phyloP scores from a whole-genome alignment of 352 stramenopile genomes.

The Globisporangium megalacanthum region DNA sequence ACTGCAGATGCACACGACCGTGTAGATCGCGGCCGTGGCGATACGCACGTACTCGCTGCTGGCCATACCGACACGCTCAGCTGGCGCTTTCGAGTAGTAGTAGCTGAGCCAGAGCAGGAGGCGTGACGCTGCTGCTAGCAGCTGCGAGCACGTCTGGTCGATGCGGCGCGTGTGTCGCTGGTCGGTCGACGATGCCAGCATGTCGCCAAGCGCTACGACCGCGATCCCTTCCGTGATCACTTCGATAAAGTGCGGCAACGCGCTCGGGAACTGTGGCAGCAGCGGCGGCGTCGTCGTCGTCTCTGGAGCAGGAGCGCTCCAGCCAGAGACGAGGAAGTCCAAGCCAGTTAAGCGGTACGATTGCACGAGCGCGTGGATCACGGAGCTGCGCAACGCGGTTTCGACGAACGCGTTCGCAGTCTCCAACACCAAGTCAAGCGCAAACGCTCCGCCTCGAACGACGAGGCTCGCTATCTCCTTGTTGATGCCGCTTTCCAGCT shows the following conservation, averaged over 20 bases:
- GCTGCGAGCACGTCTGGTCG: conserved; percentile 59
- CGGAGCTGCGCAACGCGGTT: conserved; percentile 25
- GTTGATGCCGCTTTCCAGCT: conserved; percentile 50
- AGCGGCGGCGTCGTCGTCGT: not conserved
- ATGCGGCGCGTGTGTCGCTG: conserved; percentile 48
- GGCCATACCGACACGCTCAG: conserved; percentile 23
- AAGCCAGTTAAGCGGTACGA: conserved; percentile 39
- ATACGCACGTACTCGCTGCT: conserved; percentile 57
- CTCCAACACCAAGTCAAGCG: conserved; percentile 30
- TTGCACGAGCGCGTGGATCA: conserved; percentile 45
- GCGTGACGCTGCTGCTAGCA: conserved; percentile 43
- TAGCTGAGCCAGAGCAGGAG: conserved; percentile 67
- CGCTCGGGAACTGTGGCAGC: conserved; percentile 27
- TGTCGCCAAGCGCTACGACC: conserved; percentile 40
- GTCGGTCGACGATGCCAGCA: conserved; percentile 46
- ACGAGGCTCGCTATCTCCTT: conserved; percentile 44
- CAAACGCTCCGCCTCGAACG: conserved; percentile 26
- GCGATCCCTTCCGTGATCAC: conserved; percentile 50
- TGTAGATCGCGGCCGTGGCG: conserved; percentile 65
- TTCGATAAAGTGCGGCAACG: conserved; percentile 55
- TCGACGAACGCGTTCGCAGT: conserved; percentile 35
- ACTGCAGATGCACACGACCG: conserved; percentile 57
- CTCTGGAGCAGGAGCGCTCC: conserved; percentile 16
- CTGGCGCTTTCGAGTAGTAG: conserved; percentile 41
- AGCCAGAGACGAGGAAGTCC: conserved; percentile 54